Evolutionary conservation across 192 early-diverging fungal genomes (phyloP).

Genomic region (Podila epicladia): DNA sequence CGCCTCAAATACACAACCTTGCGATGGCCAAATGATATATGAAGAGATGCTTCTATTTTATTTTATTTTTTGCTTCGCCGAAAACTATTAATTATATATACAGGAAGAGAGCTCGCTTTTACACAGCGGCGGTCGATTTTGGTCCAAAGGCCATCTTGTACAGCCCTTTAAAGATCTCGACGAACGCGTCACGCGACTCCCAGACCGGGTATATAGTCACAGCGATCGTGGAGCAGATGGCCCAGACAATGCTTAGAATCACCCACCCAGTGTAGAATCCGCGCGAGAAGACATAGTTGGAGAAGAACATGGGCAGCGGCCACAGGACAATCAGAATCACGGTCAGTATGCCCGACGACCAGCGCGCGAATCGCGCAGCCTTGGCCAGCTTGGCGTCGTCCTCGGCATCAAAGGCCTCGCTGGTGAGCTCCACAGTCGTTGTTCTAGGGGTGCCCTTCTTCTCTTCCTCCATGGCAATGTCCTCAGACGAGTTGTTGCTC

Average conservation of each 20-base stretch:
- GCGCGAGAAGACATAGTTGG: slow-evolving; percentile 69
- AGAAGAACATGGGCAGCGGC: slow-evolving; percentile 76
- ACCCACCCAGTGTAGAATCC: slow-evolving; percentile 80
- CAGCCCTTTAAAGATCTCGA: slow-evolving; percentile 26
- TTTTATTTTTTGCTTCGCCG: background rate
- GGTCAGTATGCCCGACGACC: slow-evolving; percentile 62
- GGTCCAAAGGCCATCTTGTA: background rate
- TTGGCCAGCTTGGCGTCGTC: slow-evolving; percentile 52
- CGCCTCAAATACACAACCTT: no score
- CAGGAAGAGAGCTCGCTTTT: background rate
- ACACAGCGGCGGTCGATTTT: slow-evolving; percentile 30
- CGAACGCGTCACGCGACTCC: slow-evolving; percentile 37
- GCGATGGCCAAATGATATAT: no score
- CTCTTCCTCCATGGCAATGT: slow-evolving; percentile 14
- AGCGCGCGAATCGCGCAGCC: slow-evolving; percentile 67
- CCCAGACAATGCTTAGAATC: slow-evolving; percentile 70
- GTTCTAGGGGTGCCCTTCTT: background rate
- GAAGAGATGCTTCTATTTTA: background rate
- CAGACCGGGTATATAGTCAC: slow-evolving; percentile 69
- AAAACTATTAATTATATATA: background rate
- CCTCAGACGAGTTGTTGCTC: slow-evolving; percentile 26
- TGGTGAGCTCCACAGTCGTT: slow-evolving; percentile 15
- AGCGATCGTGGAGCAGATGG: slow-evolving; percentile 58
- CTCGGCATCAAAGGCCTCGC: slow-evolving; percentile 20
- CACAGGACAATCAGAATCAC: slow-evolving; percentile 70